These are phyloP conservation scores for Cyberlindnera veronae DNA, from an alignment of 805 yeast genomes.

Conservation along the genomic window DNA sequence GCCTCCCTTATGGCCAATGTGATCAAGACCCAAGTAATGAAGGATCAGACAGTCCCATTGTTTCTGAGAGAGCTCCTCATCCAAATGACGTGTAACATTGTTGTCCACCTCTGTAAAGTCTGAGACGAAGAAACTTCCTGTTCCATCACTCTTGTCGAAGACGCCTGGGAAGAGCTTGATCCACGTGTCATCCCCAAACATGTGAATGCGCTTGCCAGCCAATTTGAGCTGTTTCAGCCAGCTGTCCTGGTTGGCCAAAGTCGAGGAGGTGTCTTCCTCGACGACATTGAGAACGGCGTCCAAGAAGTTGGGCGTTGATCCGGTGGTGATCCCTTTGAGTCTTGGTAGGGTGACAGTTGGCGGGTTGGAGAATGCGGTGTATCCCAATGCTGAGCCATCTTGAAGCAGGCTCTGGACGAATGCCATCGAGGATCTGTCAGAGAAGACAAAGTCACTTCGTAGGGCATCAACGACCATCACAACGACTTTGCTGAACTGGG, in stretches of 20 bases:
- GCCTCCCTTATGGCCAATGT: slow-evolving; percentile 97
- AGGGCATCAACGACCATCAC: slow-evolving; percentile 91
- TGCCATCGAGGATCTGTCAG: slow-evolving; percentile 59
- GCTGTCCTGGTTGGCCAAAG: slow-evolving; percentile 72
- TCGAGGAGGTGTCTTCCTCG: slow-evolving; percentile 74
- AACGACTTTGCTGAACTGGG: slow-evolving; percentile 63
- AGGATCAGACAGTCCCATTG: slow-evolving; percentile 84
- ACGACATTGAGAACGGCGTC: slow-evolving; percentile 94
- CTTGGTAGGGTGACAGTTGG: slow-evolving; percentile 97
- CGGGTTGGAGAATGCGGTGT: slow-evolving; percentile 88
- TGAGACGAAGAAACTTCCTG: slow-evolving; percentile 89
- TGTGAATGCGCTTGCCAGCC: slow-evolving; percentile 48
- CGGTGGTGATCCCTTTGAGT: slow-evolving; percentile 89
- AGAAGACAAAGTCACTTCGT: slow-evolving; percentile 81
- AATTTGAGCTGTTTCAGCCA: slow-evolving; percentile 70
- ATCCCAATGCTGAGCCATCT: slow-evolving; percentile 74
- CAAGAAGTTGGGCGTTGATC: slow-evolving; percentile 88
- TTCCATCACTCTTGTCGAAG: slow-evolving; percentile 74
- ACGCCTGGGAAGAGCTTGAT: slow-evolving; percentile 75
- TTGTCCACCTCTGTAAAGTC: slow-evolving; percentile 93
- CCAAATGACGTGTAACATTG: slow-evolving; percentile 88
- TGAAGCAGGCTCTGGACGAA: slow-evolving; percentile 64
- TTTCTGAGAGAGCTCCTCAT: slow-evolving; percentile 44
- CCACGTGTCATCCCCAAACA: slow-evolving; percentile 99
- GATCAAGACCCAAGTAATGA: slow-evolving; percentile 93